phyloP scores from a whole-genome alignment of 768 basidiomycete species.

The Leccinum disarticulatum region DNA sequence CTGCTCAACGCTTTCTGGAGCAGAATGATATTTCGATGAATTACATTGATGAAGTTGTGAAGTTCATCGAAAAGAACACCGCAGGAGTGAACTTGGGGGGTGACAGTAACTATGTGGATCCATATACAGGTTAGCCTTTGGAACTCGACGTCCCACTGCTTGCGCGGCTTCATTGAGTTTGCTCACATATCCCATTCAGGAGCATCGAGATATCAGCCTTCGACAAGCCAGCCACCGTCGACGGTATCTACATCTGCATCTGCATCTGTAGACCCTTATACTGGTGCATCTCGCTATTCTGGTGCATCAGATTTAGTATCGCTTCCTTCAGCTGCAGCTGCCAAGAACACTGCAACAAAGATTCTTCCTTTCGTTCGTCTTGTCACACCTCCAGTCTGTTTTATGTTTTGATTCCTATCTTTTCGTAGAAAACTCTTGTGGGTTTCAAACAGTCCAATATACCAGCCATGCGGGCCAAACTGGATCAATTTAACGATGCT shows the following conservation, averaged over 20 bases:
- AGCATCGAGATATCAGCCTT: conserved; percentile 61
- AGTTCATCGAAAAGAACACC: conserved; percentile 93
- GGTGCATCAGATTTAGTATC: conserved; percentile 38
- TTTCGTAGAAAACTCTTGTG: conserved; percentile 55
- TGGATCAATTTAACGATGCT: conserved; percentile 71
- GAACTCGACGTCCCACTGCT: background rate
- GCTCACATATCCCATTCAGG: conserved; percentile 36
- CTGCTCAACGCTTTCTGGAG: conserved; percentile 86
- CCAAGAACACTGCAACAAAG: conserved; percentile 35
- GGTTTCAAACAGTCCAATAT: conserved; percentile 87
- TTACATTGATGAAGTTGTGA: conserved; percentile 88
- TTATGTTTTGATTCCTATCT: background rate
- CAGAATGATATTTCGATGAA: conserved; percentile 77
- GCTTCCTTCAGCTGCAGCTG: conserved; percentile 26
- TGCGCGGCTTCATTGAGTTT: background rate
- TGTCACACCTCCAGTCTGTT: background rate
- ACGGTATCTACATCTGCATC: conserved; percentile 33
- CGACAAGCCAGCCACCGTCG: conserved; percentile 34
- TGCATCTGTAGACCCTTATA: conserved; percentile 65
- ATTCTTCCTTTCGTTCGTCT: conserved; percentile 53
- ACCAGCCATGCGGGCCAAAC: conserved; percentile 73
- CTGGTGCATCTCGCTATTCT: conserved; percentile 65
- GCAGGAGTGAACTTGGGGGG: conserved; percentile 69
- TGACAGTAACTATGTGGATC: conserved; percentile 71
- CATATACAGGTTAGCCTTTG: conserved; percentile 71